These are phyloP conservation scores for Brasenia schreberi DNA, from an alignment of 164 flowering plant species.

Conservation along the genomic window DNA sequence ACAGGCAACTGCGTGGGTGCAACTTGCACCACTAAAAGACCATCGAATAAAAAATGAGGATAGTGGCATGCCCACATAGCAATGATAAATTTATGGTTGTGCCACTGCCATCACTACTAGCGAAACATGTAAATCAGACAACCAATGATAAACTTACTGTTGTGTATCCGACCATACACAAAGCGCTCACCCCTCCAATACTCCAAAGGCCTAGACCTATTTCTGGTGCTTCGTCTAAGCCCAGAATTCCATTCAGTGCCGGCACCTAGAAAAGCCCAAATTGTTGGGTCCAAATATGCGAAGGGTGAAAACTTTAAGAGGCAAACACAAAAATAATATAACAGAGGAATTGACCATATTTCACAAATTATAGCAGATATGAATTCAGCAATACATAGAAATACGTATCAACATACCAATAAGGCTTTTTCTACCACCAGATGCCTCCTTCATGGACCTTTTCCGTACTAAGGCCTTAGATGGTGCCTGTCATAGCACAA, in stretches of 20 bases:
- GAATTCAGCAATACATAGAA: neutral
- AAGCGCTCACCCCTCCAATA: slow-evolving; percentile 82
- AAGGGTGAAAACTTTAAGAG: neutral
- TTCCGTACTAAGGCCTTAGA: neutral
- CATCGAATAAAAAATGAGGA: too few species aligned
- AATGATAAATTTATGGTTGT: too few species aligned
- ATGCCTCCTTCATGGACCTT: neutral
- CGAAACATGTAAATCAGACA: too few species aligned
- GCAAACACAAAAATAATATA: neutral
- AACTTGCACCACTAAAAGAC: too few species aligned
- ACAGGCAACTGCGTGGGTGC: too few species aligned
- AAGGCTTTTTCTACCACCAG: neutral
- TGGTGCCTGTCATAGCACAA: neutral
- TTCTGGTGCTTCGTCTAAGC: slow-evolving; percentile 61
- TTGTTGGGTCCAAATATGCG: neutral
- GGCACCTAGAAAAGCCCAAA: slow-evolving; percentile 23
- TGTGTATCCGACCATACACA: slow-evolving; percentile 54
- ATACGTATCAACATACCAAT: neutral
- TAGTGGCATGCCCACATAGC: too few species aligned
- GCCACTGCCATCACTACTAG: too few species aligned
- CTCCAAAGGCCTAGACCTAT: slow-evolving; percentile 54
- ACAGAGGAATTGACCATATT: neutral
- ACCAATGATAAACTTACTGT: slow-evolving; percentile 33
- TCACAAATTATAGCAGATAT: neutral
- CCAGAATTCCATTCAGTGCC: slow-evolving; percentile 49